Evolutionary conservation across 2,329 filamentous ascomycete genomes (phyloP), one percentile per base, ranked within the genome.

Genomic region (Colletotrichum sidae): DNA sequence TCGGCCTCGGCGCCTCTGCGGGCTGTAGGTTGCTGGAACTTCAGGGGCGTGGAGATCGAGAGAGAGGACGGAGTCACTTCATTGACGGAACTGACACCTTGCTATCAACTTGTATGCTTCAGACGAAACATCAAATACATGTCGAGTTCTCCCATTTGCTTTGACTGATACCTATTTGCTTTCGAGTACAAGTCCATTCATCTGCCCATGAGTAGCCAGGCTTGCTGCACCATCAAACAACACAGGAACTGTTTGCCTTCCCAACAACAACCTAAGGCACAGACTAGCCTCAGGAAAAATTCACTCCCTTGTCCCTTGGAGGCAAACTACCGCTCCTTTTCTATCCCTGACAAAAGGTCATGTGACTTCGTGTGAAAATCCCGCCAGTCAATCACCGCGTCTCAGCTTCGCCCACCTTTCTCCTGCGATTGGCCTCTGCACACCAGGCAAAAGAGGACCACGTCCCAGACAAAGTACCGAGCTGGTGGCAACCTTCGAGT

Each of bases 321-420:
- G 8, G 39, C 38, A 15, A 58, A 41, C 35, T 58, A 17, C 17
- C 2, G 37, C 60, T 34, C 25, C 47, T 38, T 42, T 60, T 38
- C 49, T 53, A 25, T 25, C 33, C 10, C 59, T 47, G 37, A 62
- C 17, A 58, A 53, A 39, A 39, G 33, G 45, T 64, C 65, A 67
- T 55, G 65, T 67, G 65, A 67, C 50, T 67, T 59, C 65, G 65
- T 59, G 65, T 67, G 35, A 54, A 67, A 46, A 61, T 35, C 52
- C 62, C 37, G 57, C 42, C 41, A 33, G 41, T 12, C 11, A 35
- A 15, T 17, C 17, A 17, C 10, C 52, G 51, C 59, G 50, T 61
- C n/a, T 41, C 51, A 50, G 51, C 15, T 41, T 42, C 11, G 39
- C 45, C 25, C 50, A 38, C 44, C 39, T 46, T 47, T 39, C 41